A percentile compares a stretch with the other conserved stretches of the same genome.
Conservation (phyloP, 2,329 filamentous ascomycete species). For the Sarocladiaceae sp. region DNA sequence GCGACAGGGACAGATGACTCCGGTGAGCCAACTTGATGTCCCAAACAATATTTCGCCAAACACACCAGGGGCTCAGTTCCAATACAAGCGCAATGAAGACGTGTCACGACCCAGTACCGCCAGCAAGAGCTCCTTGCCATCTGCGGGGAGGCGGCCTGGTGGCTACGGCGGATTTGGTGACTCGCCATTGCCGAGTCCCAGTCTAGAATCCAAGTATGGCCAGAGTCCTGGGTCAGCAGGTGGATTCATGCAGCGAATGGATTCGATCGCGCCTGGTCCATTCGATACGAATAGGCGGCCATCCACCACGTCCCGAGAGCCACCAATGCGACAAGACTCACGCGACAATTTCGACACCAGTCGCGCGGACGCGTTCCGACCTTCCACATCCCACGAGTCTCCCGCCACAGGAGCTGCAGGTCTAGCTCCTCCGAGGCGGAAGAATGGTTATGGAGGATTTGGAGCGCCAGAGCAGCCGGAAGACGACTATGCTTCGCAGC, state of each 20-base stretch:
- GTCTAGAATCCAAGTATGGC: constrained; percentile 38
- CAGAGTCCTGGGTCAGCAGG: constrained; percentile 36
- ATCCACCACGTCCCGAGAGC: constrained; percentile 28
- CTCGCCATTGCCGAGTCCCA: constrained; percentile 18
- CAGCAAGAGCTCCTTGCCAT: constrained; percentile 34
- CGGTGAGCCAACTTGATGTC: constrained; percentile 55
- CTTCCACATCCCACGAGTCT: constrained; percentile 13
- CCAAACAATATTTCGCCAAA: constrained; percentile 53
- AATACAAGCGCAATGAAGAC: constrained; percentile 38
- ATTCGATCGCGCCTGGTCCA: constrained; percentile 62
- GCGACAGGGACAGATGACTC: constrained; percentile 57
- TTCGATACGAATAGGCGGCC: constrained; percentile 49
- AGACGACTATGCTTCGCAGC: constrained; percentile 32
- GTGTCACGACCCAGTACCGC: constrained; percentile 42
- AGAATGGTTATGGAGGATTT: constrained; percentile 56
- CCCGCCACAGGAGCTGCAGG: constrained; percentile 7
- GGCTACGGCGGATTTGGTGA: constrained; percentile 47
- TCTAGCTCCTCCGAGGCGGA: constrained; percentile 26
- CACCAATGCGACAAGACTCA: constrained; percentile 24
- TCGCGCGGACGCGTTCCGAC: constrained; percentile 16
- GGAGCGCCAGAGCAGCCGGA: constrained; percentile 39
- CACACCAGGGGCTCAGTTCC: constrained; percentile 44
- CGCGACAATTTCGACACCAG: constrained; percentile 17
- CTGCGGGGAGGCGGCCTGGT: constrained; percentile 37
- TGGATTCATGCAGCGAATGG: constrained; percentile 55